Percentiles rank a stretch among this genome's conserved stretches.
Conservation (phyloP, 306 rosid genomes). For the Trifolium repens region DNA sequence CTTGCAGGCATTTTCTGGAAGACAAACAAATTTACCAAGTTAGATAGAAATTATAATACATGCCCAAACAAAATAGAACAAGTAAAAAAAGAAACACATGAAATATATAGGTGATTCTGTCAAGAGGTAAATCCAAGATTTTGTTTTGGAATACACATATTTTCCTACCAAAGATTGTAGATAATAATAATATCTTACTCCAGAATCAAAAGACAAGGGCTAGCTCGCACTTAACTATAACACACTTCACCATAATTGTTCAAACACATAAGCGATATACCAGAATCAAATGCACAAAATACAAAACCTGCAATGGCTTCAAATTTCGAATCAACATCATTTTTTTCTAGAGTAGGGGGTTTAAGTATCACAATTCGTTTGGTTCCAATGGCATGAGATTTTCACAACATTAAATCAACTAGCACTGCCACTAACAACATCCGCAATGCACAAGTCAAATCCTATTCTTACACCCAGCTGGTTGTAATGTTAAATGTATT, state of each 20-base stretch:
- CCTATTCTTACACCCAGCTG: conserved; percentile 13
- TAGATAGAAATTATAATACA: conserved; percentile 19
- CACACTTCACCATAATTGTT: background rate
- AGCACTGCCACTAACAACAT: background rate
- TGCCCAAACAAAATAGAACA: background rate
- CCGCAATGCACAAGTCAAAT: background rate
- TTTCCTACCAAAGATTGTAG: conserved; percentile 16
- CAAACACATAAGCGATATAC: conserved; percentile 10
- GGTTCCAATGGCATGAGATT: conserved; percentile 13
- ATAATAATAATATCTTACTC: conserved; percentile 33
- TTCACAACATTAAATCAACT: conserved; percentile 9
- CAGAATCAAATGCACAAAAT: conserved; percentile 13
- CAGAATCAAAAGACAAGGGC: background rate
- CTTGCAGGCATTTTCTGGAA: conserved; percentile 48
- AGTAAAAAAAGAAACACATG: background rate
- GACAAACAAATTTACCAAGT: conserved; percentile 36
- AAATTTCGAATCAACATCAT: background rate
- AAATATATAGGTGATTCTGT: conserved; percentile 17
- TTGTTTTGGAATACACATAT: background rate
- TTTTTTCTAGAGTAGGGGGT: background rate
- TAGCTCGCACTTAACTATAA: conserved; percentile 1
- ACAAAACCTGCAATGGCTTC: background rate
- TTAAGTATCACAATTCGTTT: background rate
- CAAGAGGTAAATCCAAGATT: background rate
- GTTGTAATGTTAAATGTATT: conserved; percentile 15